Conservation (phyloP, 2,329 filamentous ascomycete species). For the Pyrenophora graminea region DNA sequence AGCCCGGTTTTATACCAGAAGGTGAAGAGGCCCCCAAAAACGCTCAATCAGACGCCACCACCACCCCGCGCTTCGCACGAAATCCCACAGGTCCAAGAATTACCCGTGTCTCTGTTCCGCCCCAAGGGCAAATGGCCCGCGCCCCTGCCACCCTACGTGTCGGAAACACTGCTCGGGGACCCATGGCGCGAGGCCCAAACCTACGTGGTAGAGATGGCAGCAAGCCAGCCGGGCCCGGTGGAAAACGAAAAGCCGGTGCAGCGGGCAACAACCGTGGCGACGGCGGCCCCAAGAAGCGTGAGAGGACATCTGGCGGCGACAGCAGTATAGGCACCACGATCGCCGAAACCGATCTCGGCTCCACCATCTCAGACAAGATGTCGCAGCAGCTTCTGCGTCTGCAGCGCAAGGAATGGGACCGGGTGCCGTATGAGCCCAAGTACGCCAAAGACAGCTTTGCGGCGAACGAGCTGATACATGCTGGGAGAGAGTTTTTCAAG, state of each 20-base stretch:
- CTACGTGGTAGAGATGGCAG: slow-evolving; percentile 28
- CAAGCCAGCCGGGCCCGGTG: slow-evolving; percentile 8
- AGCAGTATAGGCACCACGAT: slow-evolving; percentile 4
- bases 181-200: slow-evolving; percentile 26
- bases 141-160: slow-evolving; percentile 35
- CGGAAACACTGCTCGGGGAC: slow-evolving; percentile 11
- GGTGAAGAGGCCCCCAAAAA: neutral
- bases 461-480: slow-evolving; percentile 37
- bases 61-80: slow-evolving; percentile 16
- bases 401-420: slow-evolving; percentile 44
- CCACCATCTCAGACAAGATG: slow-evolving; percentile 36
- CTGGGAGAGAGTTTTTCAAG: slow-evolving; percentile 38
- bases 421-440: slow-evolving; percentile 41
- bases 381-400: slow-evolving; percentile 39
- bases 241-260: slow-evolving; percentile 3
- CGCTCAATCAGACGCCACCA: slow-evolving; percentile 6
- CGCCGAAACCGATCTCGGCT: slow-evolving; percentile 15
- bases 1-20: slow-evolving; percentile 10
- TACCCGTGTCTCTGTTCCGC: slow-evolving; percentile 16
- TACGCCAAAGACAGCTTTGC: slow-evolving; percentile 41
- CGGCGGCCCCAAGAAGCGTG: slow-evolving; percentile 29
- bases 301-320: slow-evolving; percentile 12
- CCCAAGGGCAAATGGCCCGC: slow-evolving; percentile 36
- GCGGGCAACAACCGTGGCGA: slow-evolving; percentile 12
- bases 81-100: slow-evolving; percentile 12